These are phyloP conservation scores for Nemania sp. DNA, from an alignment of 2,329 filamentous ascomycete genomes.

Conservation along the genomic window DNA sequence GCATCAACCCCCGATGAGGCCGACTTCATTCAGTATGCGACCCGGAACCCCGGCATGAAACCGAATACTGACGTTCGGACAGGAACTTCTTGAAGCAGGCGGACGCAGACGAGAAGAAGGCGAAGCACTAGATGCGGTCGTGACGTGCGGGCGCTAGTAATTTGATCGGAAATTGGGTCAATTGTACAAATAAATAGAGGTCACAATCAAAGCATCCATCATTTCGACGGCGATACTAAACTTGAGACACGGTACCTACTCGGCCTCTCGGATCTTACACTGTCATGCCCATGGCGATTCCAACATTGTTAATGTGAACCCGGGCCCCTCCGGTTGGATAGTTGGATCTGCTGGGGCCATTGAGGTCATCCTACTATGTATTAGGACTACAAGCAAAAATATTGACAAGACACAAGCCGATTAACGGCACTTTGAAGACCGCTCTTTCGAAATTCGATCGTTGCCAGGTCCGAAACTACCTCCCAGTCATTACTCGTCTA, in stretches of 20 bases:
- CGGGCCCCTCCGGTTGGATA: conserved; percentile 35
- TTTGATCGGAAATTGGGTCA: conserved; percentile 42
- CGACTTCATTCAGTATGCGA: conserved; percentile 72
- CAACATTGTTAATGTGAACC: conserved; percentile 35
- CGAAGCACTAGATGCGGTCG: conserved; percentile 55
- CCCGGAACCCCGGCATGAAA: conserved; percentile 39
- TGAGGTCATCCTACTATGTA: conserved; percentile 33
- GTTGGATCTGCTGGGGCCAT: conserved; percentile 31
- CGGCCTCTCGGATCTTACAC: conserved; percentile 38
- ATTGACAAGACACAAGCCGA: conserved; percentile 31
- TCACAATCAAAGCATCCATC: conserved; percentile 46
- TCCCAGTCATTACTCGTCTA: neutral
- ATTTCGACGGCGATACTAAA: conserved; percentile 35
- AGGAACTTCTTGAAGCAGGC: conserved; percentile 63
- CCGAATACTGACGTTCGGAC: conserved; percentile 37
- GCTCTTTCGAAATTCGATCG: conserved; percentile 31
- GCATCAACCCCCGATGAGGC: conserved; percentile 71
- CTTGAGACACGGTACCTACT: conserved; percentile 38
- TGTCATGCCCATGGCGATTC: conserved; percentile 36
- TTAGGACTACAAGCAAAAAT: conserved; percentile 29
- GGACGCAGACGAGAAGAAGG: conserved; percentile 57
- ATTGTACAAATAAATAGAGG: conserved; percentile 52
- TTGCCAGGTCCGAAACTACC: conserved; percentile 31
- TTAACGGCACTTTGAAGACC: conserved; percentile 26
- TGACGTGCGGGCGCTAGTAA: conserved; percentile 27